These are phyloP conservation scores for Phaeotremella skinneri DNA, from an alignment of 768 basidiomycete species.

Conservation along the genomic window DNA sequence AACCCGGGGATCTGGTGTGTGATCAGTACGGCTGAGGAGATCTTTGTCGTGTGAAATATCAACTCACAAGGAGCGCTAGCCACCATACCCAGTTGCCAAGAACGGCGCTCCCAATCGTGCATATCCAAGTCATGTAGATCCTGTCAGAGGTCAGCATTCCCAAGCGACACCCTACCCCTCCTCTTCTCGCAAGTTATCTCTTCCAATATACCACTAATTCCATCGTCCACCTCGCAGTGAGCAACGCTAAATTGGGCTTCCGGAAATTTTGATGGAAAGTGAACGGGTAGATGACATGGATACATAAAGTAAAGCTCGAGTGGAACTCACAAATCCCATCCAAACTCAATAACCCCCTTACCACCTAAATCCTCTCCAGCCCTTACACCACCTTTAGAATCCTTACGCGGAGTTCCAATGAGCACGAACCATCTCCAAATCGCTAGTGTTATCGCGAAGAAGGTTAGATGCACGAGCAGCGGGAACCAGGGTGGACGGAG, in stretches of 20 bases:
- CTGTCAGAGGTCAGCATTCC: constrained; percentile 17
- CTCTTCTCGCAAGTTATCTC: too few relatives aligned
- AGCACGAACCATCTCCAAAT: constrained; percentile 43
- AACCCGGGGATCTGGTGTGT: constrained; percentile 42
- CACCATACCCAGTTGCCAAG: constrained; percentile 48
- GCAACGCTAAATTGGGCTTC: too few relatives aligned
- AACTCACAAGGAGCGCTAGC: constrained; percentile 42
- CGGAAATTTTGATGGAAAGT: background rate
- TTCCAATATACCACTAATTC: too few relatives aligned
- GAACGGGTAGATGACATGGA: background rate
- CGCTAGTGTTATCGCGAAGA: constrained; percentile 25
- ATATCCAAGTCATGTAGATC: constrained; percentile 49
- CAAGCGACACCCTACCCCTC: too few relatives aligned
- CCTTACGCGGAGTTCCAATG: constrained; percentile 38
- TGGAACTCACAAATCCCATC: constrained; percentile 51
- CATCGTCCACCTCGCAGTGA: too few relatives aligned
- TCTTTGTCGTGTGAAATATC: background rate
- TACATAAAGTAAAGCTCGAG: too few relatives aligned
- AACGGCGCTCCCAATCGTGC: constrained; percentile 40
- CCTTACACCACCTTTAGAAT: constrained; percentile 22
- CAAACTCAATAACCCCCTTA: constrained; percentile 45
- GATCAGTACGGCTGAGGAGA: background rate
- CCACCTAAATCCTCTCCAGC: constrained; percentile 47
- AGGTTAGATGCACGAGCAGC: constrained; percentile 29
- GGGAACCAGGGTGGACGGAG: constrained; percentile 20